Evolutionary conservation across 108 stramenopile genomes (phyloP).

Genomic region (Stephanodiscus triporus): DNA sequence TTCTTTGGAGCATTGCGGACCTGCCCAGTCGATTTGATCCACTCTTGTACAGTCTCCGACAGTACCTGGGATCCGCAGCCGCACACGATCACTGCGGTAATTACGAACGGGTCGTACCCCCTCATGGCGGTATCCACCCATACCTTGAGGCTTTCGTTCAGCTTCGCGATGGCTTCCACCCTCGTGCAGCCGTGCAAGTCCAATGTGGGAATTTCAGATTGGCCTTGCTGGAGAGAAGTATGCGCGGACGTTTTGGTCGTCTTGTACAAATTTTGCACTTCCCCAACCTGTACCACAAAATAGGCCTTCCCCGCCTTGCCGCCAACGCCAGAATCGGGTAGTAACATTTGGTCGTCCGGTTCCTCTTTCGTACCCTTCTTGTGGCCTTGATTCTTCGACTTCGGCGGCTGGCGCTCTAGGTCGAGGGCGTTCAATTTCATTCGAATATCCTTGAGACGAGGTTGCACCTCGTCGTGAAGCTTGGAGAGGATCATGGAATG

Average conservation of each 20-base stretch:
- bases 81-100: constrained; percentile 14
- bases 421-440: constrained; percentile 13
- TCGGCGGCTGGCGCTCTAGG: constrained; percentile 11
- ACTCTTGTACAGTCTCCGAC: constrained; percentile 22
- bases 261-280: constrained; percentile 34
- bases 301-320: constrained; percentile 24
- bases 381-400: background rate
- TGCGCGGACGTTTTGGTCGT: constrained; percentile 6
- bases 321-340: background rate
- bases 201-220: background rate
- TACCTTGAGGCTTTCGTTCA: constrained; percentile 14
- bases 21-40: constrained; percentile 14
- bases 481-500: constrained; percentile 12
- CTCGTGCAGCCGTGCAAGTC: constrained; percentile 25
- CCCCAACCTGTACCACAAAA: constrained; percentile 24
- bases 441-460: constrained; percentile 27
- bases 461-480: constrained; percentile 23
- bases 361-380: background rate
- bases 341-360: background rate
- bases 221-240: no score
- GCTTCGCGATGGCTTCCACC: constrained; percentile 11
- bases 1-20: constrained; percentile 28
- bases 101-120: constrained; percentile 22
- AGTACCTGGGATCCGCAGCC: constrained; percentile 27
- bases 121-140: constrained; percentile 28